Percentiles rank a stretch among this genome's conserved stretches.
phyloP scores from a whole-genome alignment of 148 eudicot species.

The Fagopyrum esculentum region DNA sequence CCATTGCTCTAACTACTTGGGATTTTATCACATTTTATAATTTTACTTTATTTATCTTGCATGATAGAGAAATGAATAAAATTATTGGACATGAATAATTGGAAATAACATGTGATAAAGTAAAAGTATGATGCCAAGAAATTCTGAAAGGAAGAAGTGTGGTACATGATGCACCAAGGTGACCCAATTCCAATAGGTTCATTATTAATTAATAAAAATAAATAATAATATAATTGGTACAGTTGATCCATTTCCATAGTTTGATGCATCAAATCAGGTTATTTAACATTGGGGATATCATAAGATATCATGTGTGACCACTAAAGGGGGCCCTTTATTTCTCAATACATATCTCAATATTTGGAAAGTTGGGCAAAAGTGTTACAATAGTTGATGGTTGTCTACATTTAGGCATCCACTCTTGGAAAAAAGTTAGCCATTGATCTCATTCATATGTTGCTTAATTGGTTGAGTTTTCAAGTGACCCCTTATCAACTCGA shows the following conservation, averaged over 20 bases:
- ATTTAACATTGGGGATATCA: neutral
- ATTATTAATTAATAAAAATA: too few relatives aligned
- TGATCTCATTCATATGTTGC: neutral
- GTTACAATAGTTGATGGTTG: conserved; percentile 8
- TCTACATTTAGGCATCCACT: conserved; percentile 11
- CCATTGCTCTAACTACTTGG: too few relatives aligned
- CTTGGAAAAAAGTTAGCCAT: conserved; percentile 4
- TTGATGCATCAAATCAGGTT: neutral
- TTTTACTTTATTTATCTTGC: too few relatives aligned
- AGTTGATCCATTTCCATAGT: neutral
- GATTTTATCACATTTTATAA: too few relatives aligned
- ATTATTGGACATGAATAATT: too few relatives aligned
- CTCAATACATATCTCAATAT: neutral
- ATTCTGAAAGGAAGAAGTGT: too few relatives aligned
- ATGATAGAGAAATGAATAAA: too few relatives aligned
- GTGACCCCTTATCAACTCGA: neutral
- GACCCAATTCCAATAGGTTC: neutral
- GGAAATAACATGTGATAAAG: too few relatives aligned
- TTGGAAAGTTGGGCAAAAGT: conserved; percentile 3
- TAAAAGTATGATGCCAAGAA: too few relatives aligned
- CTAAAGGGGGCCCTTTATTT: neutral
- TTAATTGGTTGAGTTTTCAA: neutral
- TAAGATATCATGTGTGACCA: conserved; percentile 9
- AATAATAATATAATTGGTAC: neutral
- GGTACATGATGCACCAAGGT: neutral